Evolutionary conservation across 1,284 basidiomycete genomes (phyloP).

Genomic region (Cutaneotrichosporon sp.): DNA sequence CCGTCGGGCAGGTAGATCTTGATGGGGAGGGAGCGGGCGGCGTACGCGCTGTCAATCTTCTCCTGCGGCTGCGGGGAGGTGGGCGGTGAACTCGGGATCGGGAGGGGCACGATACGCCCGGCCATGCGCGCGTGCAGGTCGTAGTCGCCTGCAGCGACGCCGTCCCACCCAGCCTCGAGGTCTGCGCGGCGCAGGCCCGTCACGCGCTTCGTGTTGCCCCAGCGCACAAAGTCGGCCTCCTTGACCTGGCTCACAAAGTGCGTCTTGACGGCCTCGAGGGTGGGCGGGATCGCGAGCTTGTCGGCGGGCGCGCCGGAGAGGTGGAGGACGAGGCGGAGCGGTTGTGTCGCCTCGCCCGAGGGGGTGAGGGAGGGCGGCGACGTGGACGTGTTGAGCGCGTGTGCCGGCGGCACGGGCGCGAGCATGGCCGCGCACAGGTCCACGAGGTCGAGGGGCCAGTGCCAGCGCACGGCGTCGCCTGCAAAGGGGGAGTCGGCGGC

Average conservation of each 20-base stretch:
- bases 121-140: slow-evolving; percentile 92
- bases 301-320: slow-evolving; percentile 72
- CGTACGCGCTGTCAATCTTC: slow-evolving; percentile 63
- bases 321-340: slow-evolving; percentile 74
- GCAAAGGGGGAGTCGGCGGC: slow-evolving; percentile 57
- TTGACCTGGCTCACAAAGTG: slow-evolving; percentile 92
- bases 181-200: slow-evolving; percentile 83
- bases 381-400: background rate
- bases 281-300: slow-evolving; percentile 75
- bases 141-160: slow-evolving; percentile 89
- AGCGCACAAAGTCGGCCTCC: slow-evolving; percentile 91
- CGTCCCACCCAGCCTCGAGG: slow-evolving; percentile 93
- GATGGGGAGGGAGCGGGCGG: slow-evolving; percentile 80
- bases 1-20: slow-evolving; percentile 83
- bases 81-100: slow-evolving; percentile 62
- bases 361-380: background rate
- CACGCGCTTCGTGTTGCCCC: slow-evolving; percentile 91
- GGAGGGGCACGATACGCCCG: slow-evolving; percentile 67
- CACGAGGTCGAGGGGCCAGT: slow-evolving; percentile 91
- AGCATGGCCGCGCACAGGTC: slow-evolving; percentile 66
- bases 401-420: slow-evolving; percentile 20
- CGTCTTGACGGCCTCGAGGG: slow-evolving; percentile 78
- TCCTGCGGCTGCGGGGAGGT: slow-evolving; percentile 51
- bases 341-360: slow-evolving; percentile 16
- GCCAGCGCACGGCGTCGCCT: slow-evolving; percentile 66